Base-by-base conservation (phyloP, 441 rosid species). In the Gossypium davidsonii region DNA sequence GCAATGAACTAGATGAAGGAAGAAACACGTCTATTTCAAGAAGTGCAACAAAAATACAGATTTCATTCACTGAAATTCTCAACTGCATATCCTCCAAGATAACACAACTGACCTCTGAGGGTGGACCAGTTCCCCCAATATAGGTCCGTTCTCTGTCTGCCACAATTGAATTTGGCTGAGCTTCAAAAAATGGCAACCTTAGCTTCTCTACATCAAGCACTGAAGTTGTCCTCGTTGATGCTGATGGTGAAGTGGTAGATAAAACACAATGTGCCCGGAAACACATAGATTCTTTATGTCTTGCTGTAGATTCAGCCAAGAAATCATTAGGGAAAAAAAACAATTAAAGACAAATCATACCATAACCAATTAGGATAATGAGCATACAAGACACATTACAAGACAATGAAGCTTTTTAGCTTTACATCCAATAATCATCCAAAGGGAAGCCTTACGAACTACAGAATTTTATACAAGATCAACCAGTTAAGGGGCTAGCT, bases 161-260 rank as follows among this genome's bases (percentile, higher is more conserved):
- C 57, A 80, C 44, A 53, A 82, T 71, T 73, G 93, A 78, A 76
- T 82, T 82, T 63, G 89, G 77, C 76, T 80, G 84, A 78, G 85
- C 75, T 80, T 88, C 89, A 65, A 90, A 80, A 77, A 90, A 87
- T 61, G 97, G 84, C 65, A 92, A 81, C 79, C 96, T 87, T 75
- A 91, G 84, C 88, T 89, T 90, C 73, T 92, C 92, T 76, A 89
- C 79, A 70, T 91, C 98, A 80, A 90, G 84, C 72, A 83, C 76
- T 14, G 91, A 66, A 62, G 90, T 76, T 70, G 86, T 23, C 39
- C 71, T 62, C 9, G 78, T 53, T 5, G 20, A 67, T 49, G 86
- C 76, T 44, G 87, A 76, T 34, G 85, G 68, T 21, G 91, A 79
- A 42, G 91, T 63, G 34, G 94, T 81, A 67, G 96, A 90, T 76